phyloP scores from a whole-genome alignment of 2,329 filamentous ascomycete genomes.

The Penicillium sp. region DNA sequence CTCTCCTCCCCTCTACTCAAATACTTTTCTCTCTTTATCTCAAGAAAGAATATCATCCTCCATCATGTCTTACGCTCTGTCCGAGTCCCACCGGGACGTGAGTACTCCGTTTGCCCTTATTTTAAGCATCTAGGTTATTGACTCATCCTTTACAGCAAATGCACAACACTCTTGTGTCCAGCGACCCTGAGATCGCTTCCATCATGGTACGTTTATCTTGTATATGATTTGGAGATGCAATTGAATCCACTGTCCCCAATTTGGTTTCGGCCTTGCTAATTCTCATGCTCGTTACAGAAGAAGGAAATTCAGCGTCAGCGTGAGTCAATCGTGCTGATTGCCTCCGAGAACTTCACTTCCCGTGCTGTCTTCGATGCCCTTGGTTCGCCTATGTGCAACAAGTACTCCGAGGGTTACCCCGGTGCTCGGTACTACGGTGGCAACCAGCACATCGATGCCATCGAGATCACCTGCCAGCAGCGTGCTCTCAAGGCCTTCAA shows the following conservation, averaged over 20 bases:
- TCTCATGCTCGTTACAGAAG: slow-evolving; percentile 56
- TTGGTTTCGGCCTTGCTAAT: slow-evolving; percentile 27
- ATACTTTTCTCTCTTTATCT: slow-evolving; percentile 6
- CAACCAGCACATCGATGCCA: slow-evolving; percentile 97
- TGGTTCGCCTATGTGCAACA: slow-evolving; percentile 94
- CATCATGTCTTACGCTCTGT: slow-evolving; percentile 60
- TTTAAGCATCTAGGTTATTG: slow-evolving; percentile 26
- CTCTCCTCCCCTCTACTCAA: slow-evolving; percentile 6
- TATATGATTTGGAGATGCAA: background rate
- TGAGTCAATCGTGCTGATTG: slow-evolving; percentile 97
- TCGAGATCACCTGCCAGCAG: slow-evolving; percentile 92
- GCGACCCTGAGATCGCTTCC: slow-evolving; percentile 88
- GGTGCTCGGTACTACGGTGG: slow-evolving; percentile 98
- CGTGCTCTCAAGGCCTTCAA: slow-evolving; percentile 91
- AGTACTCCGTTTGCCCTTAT: slow-evolving; percentile 32
- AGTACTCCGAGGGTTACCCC: slow-evolving; percentile 98
- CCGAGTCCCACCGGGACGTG: slow-evolving; percentile 65
- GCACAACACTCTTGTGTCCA: slow-evolving; percentile 88
- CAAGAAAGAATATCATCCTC: slow-evolving; percentile 15
- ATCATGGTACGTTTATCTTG: slow-evolving; percentile 75
- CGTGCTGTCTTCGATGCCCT: slow-evolving; percentile 97
- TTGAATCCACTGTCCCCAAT: no score
- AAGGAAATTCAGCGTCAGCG: slow-evolving; percentile 94
- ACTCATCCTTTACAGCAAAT: slow-evolving; percentile 67
- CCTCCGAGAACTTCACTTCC: slow-evolving; percentile 98